Evolutionary conservation across 345 rosid species (phyloP), one percentile per base, ranked within the genome.

Genomic region (Sisymbrium altissimum): DNA sequence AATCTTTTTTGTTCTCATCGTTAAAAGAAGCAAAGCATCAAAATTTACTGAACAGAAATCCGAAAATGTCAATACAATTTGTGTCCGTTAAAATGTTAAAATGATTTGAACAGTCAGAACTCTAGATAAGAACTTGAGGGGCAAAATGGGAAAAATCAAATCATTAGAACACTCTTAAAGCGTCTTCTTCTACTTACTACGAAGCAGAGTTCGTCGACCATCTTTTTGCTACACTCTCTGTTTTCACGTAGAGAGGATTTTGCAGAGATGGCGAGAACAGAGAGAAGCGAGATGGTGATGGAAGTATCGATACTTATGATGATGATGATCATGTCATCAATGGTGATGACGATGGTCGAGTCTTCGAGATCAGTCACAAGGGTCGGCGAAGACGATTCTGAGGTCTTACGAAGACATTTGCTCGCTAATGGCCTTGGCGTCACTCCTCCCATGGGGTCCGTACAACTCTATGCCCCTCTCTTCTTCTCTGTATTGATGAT

Each of bases 381-480:
- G 17, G 44, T 62, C 54, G 25, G 43, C 6, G 69, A n/a, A n/a
- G n/a, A 78, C 49, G 59, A 62, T 35, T 27, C 39, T 5, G 80
- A 73, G 40, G 29, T 66, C 49, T 73, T 61, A 35, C 68, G 87
- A 76, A 78, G 93, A 80, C 71, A 64, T 66, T 78, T 89, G 59
- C 82, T 89, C 2, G 81, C 85, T 25, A 90, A 88, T 79, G 87
- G 91, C 5, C 86, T 87, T 32, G 89, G 84, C 29, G 63, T 76
- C 68, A 86, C 96, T 85, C 93, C 96, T 80, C 93, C 88, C 44
- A 87, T 90, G 96, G 96, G 96, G 89, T 85, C 2, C 4, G 79
- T 44, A 36, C 7, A 25, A 77, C 39, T 52, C 38, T 50, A 5
- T 43, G 1, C 40, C 36, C 3, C 25, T 63, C 48, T 68, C 50